Evolutionary conservation across 805 yeast genomes (phyloP).

Genomic region (Yamadazyma akitaensis): DNA sequence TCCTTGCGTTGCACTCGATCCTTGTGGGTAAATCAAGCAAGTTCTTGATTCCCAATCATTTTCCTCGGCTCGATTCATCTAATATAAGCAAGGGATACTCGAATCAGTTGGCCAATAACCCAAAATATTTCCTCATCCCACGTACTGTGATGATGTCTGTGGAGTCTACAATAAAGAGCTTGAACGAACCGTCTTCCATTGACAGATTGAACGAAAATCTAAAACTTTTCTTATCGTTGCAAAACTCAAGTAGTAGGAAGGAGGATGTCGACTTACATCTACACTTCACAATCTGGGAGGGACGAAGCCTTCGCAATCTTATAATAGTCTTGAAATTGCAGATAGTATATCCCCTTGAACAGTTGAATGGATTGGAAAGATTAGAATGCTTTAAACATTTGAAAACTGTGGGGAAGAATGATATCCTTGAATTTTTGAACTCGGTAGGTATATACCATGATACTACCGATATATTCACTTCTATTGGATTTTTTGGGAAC

Average conservation of each 20-base stretch:
- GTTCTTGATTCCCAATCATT: background rate
- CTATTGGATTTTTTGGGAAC: slow-evolving; percentile 8
- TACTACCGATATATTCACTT: slow-evolving; percentile 10
- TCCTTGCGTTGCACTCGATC: slow-evolving; percentile 18
- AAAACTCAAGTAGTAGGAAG: slow-evolving; percentile 11
- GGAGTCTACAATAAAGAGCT: background rate
- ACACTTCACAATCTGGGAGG: slow-evolving; percentile 32
- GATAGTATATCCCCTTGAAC: slow-evolving; percentile 32
- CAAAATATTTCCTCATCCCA: background rate
- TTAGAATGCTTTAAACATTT: slow-evolving; percentile 3
- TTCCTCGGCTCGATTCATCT: slow-evolving; percentile 9
- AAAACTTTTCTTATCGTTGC: slow-evolving; percentile 9
- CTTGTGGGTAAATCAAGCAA: background rate
- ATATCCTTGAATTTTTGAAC: background rate
- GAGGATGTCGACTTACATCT: slow-evolving; percentile 25
- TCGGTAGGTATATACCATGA: slow-evolving; percentile 7
- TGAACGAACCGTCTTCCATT: background rate
- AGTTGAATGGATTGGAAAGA: background rate
- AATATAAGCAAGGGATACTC: slow-evolving; percentile 24
- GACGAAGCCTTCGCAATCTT: slow-evolving; percentile 19
- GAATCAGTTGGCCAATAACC: slow-evolving; percentile 19
- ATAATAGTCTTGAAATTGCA: slow-evolving; percentile 29
- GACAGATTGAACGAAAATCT: background rate
- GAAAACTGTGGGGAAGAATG: background rate
- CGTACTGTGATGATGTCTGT: background rate